Evolutionary conservation across 2,329 filamentous ascomycete species (phyloP), one percentile per base, ranked within the genome.

Genomic region (Cordyceps pruinosa): DNA sequence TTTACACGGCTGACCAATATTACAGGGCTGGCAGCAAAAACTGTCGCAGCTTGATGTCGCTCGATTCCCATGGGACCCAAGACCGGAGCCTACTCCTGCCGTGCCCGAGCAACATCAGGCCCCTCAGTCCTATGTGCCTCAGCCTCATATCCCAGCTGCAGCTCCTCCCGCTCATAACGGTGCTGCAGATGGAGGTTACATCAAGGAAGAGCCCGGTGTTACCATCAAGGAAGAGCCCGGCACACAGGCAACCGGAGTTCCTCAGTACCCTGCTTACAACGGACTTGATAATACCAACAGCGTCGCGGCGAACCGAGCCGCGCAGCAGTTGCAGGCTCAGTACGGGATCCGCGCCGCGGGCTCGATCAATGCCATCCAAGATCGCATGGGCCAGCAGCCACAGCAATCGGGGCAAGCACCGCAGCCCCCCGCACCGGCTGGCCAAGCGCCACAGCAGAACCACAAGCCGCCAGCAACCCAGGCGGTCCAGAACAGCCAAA

Each of bases 11-110:
- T 23, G 49, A 53, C 23, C 53, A 55, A 57, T 59, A 62, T 42
- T 56, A 47, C 66, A 97, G 92, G 89, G 87, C 75, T 99, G 94
- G 94, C 92, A 97, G 78, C 81, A 86, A 66, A 97, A 95, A 73
- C 81, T 99, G 35, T 88, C 92, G 1, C 84, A 85, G 64, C 85
- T 95, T 63, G 85, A 88, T 63, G 87, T 97, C 60, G 94, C 94
- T 59, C 78, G 83, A 58, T 97, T 97, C 70, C 93, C 94, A 12
- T 99, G 94, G 94, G 94, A 99, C 69, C 93, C 94, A 44, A 86
- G 88, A 68, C 87, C 88, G 50, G 86, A 88, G 53, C 81, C 83
- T 69, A 61, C 75, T 64, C 65, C 77, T 66, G 66, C 77, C 65
- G 66, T 71, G 58, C 68, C 75, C 57, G 54, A 57, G 17, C 71